Base-by-base conservation (phyloP, 495 filamentous ascomycete genomes). In the Penicillium lividum region DNA sequence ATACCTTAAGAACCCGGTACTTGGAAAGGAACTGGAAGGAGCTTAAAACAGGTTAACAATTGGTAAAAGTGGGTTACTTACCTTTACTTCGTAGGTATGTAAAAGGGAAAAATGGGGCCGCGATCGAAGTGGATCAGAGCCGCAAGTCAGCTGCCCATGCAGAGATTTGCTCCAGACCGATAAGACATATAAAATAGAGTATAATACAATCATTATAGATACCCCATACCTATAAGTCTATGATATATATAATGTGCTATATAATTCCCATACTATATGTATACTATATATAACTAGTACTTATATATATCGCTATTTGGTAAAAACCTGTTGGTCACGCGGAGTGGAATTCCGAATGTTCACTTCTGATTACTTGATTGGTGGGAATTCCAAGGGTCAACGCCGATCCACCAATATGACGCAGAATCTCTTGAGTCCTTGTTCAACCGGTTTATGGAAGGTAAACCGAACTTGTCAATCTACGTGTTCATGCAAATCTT, bases 121-220 rank as follows among this genome's bases (percentile, higher is more conserved):
- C 58, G 54, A 60, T 62, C 55, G 45, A 22, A 50, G 62, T 65
- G 62, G 58, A 65, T 54, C 57, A n/a, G 57, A 64, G 62, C 62
- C 62, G 55, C 62, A 61, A 58, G 64, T 67, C 67, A 69, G 67
- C 64, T 69, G 64, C 56, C 13, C 61, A 58, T 53, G 66, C 59
- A 69, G 64, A 69, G 56, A 65, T 65, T 68, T 56, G 45, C 43
- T 4, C 31, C 16, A 49, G 45, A 30, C 44, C 31, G 16, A 3
- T 33, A 33, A 33, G 9, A 33, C 5, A 33, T 33, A 33, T 33
- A 33, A 7, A 2, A 33, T 7, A 33, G 9, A 33, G 9, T 33
- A 33, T 7, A 33, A 33, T 7, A 33, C 15, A 3, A 44, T 25
- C 7, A 49, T 25, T 2, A 22, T 22, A 22, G 1, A 22, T 22